Conservation (phyloP, 164 flowering plant species). For the Tinospora cordifolia region DNA sequence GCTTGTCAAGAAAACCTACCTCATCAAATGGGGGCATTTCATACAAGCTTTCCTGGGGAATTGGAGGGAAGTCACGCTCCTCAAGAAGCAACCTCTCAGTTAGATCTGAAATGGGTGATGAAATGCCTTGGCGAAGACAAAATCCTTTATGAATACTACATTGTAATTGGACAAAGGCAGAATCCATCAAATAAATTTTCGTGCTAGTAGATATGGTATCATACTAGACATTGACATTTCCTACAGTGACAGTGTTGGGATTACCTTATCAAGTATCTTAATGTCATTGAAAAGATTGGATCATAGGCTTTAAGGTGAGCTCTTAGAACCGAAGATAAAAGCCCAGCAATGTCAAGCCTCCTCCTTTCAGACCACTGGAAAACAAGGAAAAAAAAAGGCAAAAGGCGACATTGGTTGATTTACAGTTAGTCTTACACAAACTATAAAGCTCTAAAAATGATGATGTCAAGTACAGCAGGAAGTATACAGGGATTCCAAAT, state of each 20-base stretch:
- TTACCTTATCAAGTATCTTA: conserved; percentile 96
- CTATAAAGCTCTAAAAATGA: not conserved
- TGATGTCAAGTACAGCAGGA: not conserved
- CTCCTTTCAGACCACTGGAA: conserved; percentile 86
- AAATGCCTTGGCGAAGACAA: conserved; percentile 75
- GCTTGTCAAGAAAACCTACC: conserved; percentile 34
- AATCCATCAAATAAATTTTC: conserved; percentile 1
- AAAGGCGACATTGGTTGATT: not conserved
- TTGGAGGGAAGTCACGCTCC: conserved; percentile 80
- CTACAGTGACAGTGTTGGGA: not conserved
- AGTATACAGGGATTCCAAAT: not conserved
- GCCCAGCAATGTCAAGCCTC: conserved; percentile 84
- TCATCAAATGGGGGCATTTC: conserved; percentile 96
- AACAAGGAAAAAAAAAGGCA: conserved; percentile 15
- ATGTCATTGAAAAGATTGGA: conserved; percentile 83
- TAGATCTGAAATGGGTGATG: conserved; percentile 88
- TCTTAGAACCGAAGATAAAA: conserved; percentile 70
- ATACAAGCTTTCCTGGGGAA: conserved; percentile 58
- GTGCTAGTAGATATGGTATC: too few species aligned
- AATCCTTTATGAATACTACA: conserved; percentile 87
- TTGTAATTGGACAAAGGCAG: not conserved
- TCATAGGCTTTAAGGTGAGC: conserved; percentile 87
- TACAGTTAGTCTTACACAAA: not conserved
- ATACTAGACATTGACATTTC: not conserved
- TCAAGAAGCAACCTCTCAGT: conserved; percentile 83